These are phyloP conservation scores for Parasarocladium wereldwijsianum DNA, from an alignment of 2,329 filamentous ascomycete species.

Conservation along the genomic window DNA sequence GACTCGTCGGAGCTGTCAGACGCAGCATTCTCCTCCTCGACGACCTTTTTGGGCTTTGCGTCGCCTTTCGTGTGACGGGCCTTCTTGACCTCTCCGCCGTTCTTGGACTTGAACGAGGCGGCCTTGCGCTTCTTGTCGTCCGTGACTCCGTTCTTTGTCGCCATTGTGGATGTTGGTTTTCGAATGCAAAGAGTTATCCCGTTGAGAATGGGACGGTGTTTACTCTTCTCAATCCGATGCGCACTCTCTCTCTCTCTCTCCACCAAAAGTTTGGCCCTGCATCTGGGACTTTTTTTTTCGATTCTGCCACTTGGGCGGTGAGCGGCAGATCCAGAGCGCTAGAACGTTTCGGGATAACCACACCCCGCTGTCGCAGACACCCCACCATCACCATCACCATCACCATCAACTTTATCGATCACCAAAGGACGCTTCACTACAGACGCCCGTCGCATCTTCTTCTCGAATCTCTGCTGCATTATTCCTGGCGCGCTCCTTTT, in stretches of 20 bases:
- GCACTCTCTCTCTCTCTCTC: constrained; percentile 1
- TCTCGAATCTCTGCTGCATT: too few relatives aligned
- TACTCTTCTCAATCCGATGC: too few relatives aligned
- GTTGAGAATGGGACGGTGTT: too few relatives aligned
- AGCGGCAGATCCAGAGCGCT: constrained; percentile 11
- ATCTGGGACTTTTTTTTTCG: constrained; percentile 13
- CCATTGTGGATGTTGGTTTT: too few relatives aligned
- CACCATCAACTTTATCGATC: constrained; percentile 1
- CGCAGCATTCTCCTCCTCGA: constrained; percentile 23
- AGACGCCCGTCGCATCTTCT: neutral
- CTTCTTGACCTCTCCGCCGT: constrained; percentile 31
- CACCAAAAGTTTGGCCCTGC: constrained; percentile 1
- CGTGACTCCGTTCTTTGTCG: constrained; percentile 27
- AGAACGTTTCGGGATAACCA: constrained; percentile 8
- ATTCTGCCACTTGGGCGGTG: constrained; percentile 23
- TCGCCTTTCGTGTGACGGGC: constrained; percentile 17
- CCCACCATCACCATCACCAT: constrained; percentile 11
- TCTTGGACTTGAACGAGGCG: constrained; percentile 21
- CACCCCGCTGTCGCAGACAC: constrained; percentile 14
- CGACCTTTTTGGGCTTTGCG: constrained; percentile 23
- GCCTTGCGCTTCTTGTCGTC: constrained; percentile 47
- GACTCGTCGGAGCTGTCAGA: constrained; percentile 31
- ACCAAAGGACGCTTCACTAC: neutral
- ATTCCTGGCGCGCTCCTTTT: too few relatives aligned
- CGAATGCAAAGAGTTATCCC: too few relatives aligned